A percentile compares a stretch with the other conserved stretches of the same genome.
Evolutionary conservation across 805 yeast species (phyloP).

Genomic region (Yarrowia osloensis): DNA sequence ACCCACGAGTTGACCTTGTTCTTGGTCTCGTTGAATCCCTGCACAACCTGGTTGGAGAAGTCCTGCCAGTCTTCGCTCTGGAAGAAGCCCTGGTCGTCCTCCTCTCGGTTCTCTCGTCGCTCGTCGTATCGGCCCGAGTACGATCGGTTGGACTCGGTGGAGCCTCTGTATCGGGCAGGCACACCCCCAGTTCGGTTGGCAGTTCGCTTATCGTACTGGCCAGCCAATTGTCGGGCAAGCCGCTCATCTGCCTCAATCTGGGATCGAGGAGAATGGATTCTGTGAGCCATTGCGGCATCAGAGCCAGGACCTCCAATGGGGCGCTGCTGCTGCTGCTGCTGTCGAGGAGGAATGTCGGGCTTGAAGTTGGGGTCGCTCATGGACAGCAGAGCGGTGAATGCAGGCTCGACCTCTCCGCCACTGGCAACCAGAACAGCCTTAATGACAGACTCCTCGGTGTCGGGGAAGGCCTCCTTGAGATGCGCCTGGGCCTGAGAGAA

Average conservation of each 20-base stretch:
- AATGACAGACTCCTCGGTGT: slow-evolving; percentile 65
- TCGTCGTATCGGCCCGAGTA: slow-evolving; percentile 38
- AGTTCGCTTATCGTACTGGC: slow-evolving; percentile 34
- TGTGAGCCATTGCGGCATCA: slow-evolving; percentile 39
- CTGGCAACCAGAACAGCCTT: slow-evolving; percentile 85
- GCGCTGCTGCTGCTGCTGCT: slow-evolving; percentile 41
- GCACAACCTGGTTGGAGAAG: slow-evolving; percentile 64
- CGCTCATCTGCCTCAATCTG: slow-evolving; percentile 74
- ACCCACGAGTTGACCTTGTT: slow-evolving; percentile 78
- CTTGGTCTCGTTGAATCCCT: slow-evolving; percentile 80
- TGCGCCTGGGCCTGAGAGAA: slow-evolving; percentile 56
- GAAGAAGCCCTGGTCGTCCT: slow-evolving; percentile 39
- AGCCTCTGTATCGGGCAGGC: background rate
- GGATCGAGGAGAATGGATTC: slow-evolving; percentile 39
- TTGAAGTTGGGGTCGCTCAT: slow-evolving; percentile 56
- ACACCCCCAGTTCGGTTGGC: slow-evolving; percentile 29
- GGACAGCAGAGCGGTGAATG: slow-evolving; percentile 83
- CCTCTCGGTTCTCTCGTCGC: slow-evolving; percentile 32
- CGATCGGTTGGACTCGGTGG: slow-evolving; percentile 33
- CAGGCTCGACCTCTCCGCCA: slow-evolving; percentile 74
- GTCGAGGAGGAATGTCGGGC: slow-evolving; percentile 40
- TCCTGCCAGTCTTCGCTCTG: slow-evolving; percentile 49
- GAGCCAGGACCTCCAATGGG: slow-evolving; percentile 26
- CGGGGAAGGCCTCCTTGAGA: slow-evolving; percentile 84
- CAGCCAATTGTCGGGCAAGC: slow-evolving; percentile 76